A percentile compares a stretch with the other conserved stretches of the same genome.
Evolutionary conservation across 2,329 filamentous ascomycete genomes (phyloP).

Genomic region (Colletotrichum lindemuthianum): DNA sequence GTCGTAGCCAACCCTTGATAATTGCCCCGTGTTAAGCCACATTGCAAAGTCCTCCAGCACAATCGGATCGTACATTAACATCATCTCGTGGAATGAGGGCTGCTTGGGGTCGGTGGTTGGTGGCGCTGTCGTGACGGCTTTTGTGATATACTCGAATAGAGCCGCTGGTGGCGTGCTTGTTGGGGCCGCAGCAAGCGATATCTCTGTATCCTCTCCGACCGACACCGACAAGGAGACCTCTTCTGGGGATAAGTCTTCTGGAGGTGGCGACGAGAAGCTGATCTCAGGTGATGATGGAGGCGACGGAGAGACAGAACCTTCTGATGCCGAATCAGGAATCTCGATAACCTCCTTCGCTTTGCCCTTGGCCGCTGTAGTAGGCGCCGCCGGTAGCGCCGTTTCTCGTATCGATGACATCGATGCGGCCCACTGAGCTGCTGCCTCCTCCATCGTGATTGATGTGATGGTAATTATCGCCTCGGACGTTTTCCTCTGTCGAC

Average conservation of each 20-base stretch:
- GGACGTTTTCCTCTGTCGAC: conserved; percentile 21
- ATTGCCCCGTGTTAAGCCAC: conserved; percentile 81
- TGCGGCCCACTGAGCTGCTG: conserved; percentile 1
- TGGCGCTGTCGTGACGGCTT: conserved; percentile 62
- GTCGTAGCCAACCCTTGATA: conserved; percentile 72
- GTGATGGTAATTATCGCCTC: not conserved
- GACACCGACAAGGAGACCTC: conserved; percentile 40
- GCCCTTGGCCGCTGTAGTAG: conserved; percentile 40
- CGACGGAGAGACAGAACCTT: conserved; percentile 44
- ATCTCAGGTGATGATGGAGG: conserved; percentile 48
- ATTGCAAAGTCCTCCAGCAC: conserved; percentile 84
- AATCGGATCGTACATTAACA: conserved; percentile 92
- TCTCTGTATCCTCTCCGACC: conserved; percentile 56
- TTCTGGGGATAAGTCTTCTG: conserved; percentile 51
- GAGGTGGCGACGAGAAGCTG: conserved; percentile 56
- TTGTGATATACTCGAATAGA: conserved; percentile 64
- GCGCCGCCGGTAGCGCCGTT: conserved; percentile 36
- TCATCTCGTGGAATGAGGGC: conserved; percentile 89
- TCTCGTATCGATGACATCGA: conserved; percentile 38
- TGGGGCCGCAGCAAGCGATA: conserved; percentile 51
- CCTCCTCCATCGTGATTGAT: conserved; percentile 10
- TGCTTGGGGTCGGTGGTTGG: conserved; percentile 58
- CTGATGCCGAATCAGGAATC: conserved; percentile 63
- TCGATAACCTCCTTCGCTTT: conserved; percentile 49
- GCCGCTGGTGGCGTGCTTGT: conserved; percentile 50